A percentile compares a stretch with the other conserved stretches of the same genome.
These are phyloP conservation scores for Limonium bicolor DNA, from an alignment of 148 eudicot species.

Conservation along the genomic window DNA sequence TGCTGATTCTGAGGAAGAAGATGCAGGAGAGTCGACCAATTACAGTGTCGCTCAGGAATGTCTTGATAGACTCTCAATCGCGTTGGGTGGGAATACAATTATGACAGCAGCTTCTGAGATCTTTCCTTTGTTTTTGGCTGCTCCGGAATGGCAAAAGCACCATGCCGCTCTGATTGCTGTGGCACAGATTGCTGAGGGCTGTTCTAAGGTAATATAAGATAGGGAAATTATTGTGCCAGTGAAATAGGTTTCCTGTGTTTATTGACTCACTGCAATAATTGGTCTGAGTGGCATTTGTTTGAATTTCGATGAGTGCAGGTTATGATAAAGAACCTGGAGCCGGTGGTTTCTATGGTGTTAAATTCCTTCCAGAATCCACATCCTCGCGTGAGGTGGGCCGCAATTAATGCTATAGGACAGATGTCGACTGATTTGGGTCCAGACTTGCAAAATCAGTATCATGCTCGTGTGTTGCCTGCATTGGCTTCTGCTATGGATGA, in stretches of 20 bases:
- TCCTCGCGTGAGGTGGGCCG: conserved; percentile 95
- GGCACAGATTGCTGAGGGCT: conserved; percentile 29
- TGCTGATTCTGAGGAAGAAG: conserved; percentile 25
- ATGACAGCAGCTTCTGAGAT: conserved; percentile 24
- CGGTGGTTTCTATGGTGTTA: conserved; percentile 72
- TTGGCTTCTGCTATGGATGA: conserved; percentile 80
- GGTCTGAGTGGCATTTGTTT: neutral
- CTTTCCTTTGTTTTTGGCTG: conserved; percentile 21
- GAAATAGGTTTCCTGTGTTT: neutral
- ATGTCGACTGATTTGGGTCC: conserved; percentile 87
- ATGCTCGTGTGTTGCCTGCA: conserved; percentile 18
- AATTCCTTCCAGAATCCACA: conserved; percentile 85
- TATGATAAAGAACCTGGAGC: conserved; percentile 79
- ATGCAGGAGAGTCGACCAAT: conserved; percentile 28
- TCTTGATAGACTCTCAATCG: conserved; percentile 28
- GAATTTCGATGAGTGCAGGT: conserved; percentile 29
- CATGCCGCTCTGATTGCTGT: conserved; percentile 29
- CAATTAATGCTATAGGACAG: conserved; percentile 90
- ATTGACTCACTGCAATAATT: neutral
- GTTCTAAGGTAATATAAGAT: conserved; percentile 16
- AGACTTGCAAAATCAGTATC: conserved; percentile 68
- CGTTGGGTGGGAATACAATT: conserved; percentile 30
- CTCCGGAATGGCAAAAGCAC: conserved; percentile 27
- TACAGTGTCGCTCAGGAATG: conserved; percentile 32
- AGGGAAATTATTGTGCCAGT: neutral